phyloP scores from a whole-genome alignment of 1,284 basidiomycete genomes.

The Boletus smithii region DNA sequence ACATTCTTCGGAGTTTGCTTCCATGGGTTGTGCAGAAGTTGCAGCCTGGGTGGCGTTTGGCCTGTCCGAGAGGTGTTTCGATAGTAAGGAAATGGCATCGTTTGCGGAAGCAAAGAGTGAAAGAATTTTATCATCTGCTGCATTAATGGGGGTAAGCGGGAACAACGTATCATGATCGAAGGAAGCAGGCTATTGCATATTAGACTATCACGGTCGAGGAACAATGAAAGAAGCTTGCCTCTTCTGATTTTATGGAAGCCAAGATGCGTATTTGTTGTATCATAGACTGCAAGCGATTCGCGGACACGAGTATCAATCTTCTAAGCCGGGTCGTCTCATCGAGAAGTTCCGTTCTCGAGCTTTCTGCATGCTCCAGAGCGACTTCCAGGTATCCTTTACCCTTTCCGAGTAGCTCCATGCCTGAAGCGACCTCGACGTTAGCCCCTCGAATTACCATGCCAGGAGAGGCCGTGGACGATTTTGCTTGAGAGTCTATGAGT shows the following conservation, averaged over 20 bases:
- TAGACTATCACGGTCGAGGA: slow-evolving; percentile 4
- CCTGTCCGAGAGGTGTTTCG: slow-evolving; percentile 19
- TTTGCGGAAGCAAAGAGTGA: slow-evolving; percentile 47
- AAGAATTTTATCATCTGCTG: slow-evolving; percentile 52
- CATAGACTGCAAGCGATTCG: slow-evolving; percentile 66
- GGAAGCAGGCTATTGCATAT: slow-evolving; percentile 24
- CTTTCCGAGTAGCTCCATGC: slow-evolving; percentile 46
- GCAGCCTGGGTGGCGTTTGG: slow-evolving; percentile 13
- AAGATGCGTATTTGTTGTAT: slow-evolving; percentile 41
- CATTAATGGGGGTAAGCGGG: slow-evolving; percentile 50
- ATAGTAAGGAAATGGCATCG: slow-evolving; percentile 32
- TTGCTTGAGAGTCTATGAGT: slow-evolving; percentile 63
- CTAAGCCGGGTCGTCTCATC: slow-evolving; percentile 73
- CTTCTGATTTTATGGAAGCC: slow-evolving; percentile 40
- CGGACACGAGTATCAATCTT: slow-evolving; percentile 62
- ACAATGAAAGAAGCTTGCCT: slow-evolving; percentile 37
- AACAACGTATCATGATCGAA: slow-evolving; percentile 49
- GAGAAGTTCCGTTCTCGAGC: slow-evolving; percentile 58
- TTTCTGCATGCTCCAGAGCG: slow-evolving; percentile 72
- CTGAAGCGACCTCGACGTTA: slow-evolving; percentile 51
- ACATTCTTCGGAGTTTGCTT: slow-evolving; percentile 36
- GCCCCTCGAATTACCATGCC: slow-evolving; percentile 51
- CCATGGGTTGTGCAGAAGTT: slow-evolving; percentile 4
- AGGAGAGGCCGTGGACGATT: slow-evolving; percentile 42
- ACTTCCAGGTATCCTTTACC: slow-evolving; percentile 62